These are phyloP conservation scores for Mycosphaerella arachidis DNA, from an alignment of 2,329 filamentous ascomycete species.

Conservation along the genomic window DNA sequence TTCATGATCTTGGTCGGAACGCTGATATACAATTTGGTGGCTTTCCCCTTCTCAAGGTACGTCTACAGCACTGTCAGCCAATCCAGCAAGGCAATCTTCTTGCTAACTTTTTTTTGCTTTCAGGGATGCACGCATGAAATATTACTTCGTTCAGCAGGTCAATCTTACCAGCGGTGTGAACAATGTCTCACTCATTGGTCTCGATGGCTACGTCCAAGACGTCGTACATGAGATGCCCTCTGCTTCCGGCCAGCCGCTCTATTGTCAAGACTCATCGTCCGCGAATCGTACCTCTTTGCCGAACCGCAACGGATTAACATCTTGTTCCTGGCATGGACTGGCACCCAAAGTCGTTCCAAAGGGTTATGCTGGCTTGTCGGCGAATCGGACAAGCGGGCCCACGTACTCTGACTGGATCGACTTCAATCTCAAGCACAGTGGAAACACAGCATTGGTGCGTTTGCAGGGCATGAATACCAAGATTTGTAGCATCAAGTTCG, in stretches of 20 bases:
- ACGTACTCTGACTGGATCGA: slow-evolving; percentile 53
- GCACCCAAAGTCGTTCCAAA: slow-evolving; percentile 58
- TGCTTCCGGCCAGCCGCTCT: slow-evolving; percentile 54
- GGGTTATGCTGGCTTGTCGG: slow-evolving; percentile 5
- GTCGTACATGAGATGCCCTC: slow-evolving; percentile 69
- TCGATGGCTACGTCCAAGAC: slow-evolving; percentile 61
- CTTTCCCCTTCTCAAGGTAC: slow-evolving; percentile 76
- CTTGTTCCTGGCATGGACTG: slow-evolving; percentile 69
- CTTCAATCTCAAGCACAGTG: slow-evolving; percentile 54
- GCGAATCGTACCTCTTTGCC: slow-evolving; percentile 41
- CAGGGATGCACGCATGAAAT: slow-evolving; percentile 69
- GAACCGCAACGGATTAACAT: slow-evolving; percentile 51
- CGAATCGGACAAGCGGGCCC: slow-evolving; percentile 12
- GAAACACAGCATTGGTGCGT: slow-evolving; percentile 55
- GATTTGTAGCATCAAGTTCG: slow-evolving; percentile 69
- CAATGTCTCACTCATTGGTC: slow-evolving; percentile 63
- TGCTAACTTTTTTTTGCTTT: no score
- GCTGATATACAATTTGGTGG: slow-evolving; percentile 76
- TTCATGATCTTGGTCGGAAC: slow-evolving; percentile 69
- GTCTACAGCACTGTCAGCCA: neutral
- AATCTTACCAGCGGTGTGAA: slow-evolving; percentile 69
- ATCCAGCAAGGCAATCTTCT: neutral
- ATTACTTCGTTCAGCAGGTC: slow-evolving; percentile 79
- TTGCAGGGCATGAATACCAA: slow-evolving; percentile 72
- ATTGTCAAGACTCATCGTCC: slow-evolving; percentile 38